Conservation (phyloP, 768 basidiomycete genomes). For the Rhodotorula sphaerocarpa region DNA sequence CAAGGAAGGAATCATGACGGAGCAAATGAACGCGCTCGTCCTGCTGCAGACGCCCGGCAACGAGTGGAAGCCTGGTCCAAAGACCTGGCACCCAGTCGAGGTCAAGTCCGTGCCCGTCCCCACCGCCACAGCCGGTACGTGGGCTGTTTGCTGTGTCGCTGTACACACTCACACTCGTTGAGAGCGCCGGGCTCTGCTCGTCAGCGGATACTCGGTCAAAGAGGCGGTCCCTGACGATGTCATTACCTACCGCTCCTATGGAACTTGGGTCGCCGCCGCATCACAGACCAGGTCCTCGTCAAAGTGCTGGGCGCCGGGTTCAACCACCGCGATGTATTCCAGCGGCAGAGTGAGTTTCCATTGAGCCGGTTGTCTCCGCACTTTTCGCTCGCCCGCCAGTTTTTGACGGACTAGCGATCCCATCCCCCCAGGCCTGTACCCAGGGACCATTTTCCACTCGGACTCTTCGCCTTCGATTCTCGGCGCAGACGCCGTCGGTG, state of each 20-base stretch:
- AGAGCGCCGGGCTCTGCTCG: no score
- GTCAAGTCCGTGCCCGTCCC: constrained; percentile 17
- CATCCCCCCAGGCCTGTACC: constrained; percentile 30
- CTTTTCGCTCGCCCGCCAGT: neutral
- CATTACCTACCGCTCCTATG: no score
- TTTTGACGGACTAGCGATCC: no score
- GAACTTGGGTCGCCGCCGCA: no score
- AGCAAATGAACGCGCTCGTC: constrained; percentile 49
- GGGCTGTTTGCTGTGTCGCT: no score
- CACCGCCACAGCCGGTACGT: neutral
- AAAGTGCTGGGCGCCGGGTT: constrained; percentile 54
- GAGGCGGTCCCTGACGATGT: no score
- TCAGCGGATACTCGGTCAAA: no score
- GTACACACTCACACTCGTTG: no score
- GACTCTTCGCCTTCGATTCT: constrained; percentile 21
- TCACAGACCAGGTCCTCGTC: constrained; percentile 47
- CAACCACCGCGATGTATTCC: constrained; percentile 60
- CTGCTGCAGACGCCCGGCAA: constrained; percentile 48
- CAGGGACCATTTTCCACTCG: constrained; percentile 33
- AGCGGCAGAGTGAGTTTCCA: constrained; percentile 44
- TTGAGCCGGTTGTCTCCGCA: constrained; percentile 31
- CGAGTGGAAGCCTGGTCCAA: constrained; percentile 41
- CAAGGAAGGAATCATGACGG: no score
- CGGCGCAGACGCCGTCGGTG: constrained; percentile 38
- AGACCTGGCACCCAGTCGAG: constrained; percentile 16